Base-by-base conservation (phyloP, 176 grass and related monocot species). In the Canna indica region DNA sequence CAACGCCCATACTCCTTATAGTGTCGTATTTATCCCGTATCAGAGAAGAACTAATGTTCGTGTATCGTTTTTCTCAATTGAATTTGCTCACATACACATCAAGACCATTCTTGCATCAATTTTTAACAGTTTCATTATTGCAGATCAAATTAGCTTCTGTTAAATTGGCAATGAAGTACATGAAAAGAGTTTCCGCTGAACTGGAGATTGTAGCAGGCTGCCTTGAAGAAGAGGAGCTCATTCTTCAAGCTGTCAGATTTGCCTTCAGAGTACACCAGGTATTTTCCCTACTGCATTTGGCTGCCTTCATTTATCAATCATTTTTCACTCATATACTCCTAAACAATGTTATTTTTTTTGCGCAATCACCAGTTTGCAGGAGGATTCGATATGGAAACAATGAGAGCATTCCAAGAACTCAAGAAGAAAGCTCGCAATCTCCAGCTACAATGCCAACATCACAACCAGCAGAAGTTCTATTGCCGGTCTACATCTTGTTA, bases 241-340 rank as follows among this genome's bases (percentile, higher is more conserved):
- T 94, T 84, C 90, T 99, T 57, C 95, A 90, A 67, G 95, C 84
- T 14, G 95, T 99, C 36, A 80, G 95, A 65, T 94, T 90, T 80
- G 95, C 95, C 59, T 99, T 99, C 70, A 83, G 95, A 61, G 95
- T 99, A 35, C 95, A 99, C 64, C 95, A 99, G 95, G 95, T 99
- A 84, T 10, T 42, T 27, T 27, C 72, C 47, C n/a, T 46, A 12
- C 34, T 22, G n/a, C 22, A 18, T 18, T 16, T 50, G 20, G 14
- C 14, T 50, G 16, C 13, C 14, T 16, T 4, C 20, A 4, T 50
- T 50, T 4, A 4, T 16, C 20, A 20, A 50, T 13, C 3, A 50
- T 50, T n/a, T n/a, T n/a, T n/a, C n/a, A n/a, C n/a, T n/a, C n/a
- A n/a, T n/a, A 44, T 5, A 44, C 5, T 44, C 41, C 41, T 48